Evolutionary conservation across 2,329 filamentous ascomycete genomes (phyloP).

Genomic region (Lachnellula suecica): DNA sequence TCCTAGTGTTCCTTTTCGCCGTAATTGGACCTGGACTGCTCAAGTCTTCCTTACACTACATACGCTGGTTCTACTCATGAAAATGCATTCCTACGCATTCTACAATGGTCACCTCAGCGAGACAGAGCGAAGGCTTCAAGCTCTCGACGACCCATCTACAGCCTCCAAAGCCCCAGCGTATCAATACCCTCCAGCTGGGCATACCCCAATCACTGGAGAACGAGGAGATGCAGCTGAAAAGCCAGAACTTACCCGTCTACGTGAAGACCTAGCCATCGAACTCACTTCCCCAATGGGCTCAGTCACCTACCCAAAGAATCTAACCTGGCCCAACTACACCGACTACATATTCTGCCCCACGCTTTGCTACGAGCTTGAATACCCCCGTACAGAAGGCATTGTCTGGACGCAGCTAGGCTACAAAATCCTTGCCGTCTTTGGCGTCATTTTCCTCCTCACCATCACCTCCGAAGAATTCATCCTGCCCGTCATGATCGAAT

Average conservation of each 20-base stretch:
- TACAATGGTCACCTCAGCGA: slow-evolving; percentile 96
- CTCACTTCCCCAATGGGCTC: slow-evolving; percentile 87
- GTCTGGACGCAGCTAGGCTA: slow-evolving; percentile 79
- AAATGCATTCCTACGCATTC: slow-evolving; percentile 98
- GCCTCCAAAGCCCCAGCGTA: slow-evolving; percentile 70
- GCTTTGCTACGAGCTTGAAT: slow-evolving; percentile 96
- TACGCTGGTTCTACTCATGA: slow-evolving; percentile 91
- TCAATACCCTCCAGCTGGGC: slow-evolving; percentile 60
- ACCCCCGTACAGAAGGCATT: slow-evolving; percentile 74
- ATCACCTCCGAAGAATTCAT: slow-evolving; percentile 94
- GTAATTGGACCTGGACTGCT: slow-evolving; percentile 94
- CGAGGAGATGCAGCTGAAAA: slow-evolving; percentile 33
- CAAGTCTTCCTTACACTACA: slow-evolving; percentile 95
- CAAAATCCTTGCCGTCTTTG: slow-evolving; percentile 88
- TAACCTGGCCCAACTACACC: slow-evolving; percentile 77
- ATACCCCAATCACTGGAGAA: slow-evolving; percentile 21
- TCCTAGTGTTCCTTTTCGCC: slow-evolving; percentile 70
- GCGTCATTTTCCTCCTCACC: slow-evolving; percentile 92
- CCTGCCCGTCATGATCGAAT: slow-evolving; percentile 80
- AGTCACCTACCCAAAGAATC: slow-evolving; percentile 85
- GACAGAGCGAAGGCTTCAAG: slow-evolving; percentile 75
- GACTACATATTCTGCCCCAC: slow-evolving; percentile 93
- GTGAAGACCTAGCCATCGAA: slow-evolving; percentile 86
- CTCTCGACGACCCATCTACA: slow-evolving; percentile 75
- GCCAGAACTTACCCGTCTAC: slow-evolving; percentile 62